Base-by-base conservation (phyloP, 2,329 filamentous ascomycete genomes). In the Botrytis paeoniae region DNA sequence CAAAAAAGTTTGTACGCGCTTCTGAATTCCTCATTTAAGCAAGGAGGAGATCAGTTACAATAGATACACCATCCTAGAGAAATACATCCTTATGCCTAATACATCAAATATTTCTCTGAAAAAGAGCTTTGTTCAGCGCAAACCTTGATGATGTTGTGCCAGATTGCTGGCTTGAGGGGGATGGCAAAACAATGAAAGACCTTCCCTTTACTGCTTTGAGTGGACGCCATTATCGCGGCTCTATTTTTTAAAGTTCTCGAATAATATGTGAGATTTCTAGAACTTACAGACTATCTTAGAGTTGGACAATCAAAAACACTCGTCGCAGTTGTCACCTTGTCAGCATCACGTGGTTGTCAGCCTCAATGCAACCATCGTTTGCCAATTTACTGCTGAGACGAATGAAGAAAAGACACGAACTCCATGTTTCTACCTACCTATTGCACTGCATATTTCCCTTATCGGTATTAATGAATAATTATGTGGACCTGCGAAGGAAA, bases 21-120 rank as follows among this genome's bases (percentile, higher is more conserved):
- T 45, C 43, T 45, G 43, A 45, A 1, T 20, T 45, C 7, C 20
- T 8, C 18, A 2, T 9, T 45, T 45, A 9, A 45, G 43, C 18
- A 45, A 45, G 43, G 18, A 20, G 7, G 16, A 45, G 18, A 45
- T 45, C 43, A 45, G 20, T 3, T 45, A 22, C 43, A 9, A 45
- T 9, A 45, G 2, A 20, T 20, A 20, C 20, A 20, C 16, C 18
- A 43, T 7, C 18, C 6, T 1, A 43, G 20, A 18, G 0, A 43
- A 43, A 43, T 8, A 6, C 20, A 43, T 43, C 8, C 41, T 43
- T 20, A 43, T 43, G 6, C 41, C 41, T 43, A 43, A 7, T 3
- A 0, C 18, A 43, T 3, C 0, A 18, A 43, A 0, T 0, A 0
- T 20, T 3, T 43, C 0, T 43, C 1, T n/a, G n/a, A n/a, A n/a